phyloP scores from a whole-genome alignment of 257 asterid species.

The Lantana camara region DNA sequence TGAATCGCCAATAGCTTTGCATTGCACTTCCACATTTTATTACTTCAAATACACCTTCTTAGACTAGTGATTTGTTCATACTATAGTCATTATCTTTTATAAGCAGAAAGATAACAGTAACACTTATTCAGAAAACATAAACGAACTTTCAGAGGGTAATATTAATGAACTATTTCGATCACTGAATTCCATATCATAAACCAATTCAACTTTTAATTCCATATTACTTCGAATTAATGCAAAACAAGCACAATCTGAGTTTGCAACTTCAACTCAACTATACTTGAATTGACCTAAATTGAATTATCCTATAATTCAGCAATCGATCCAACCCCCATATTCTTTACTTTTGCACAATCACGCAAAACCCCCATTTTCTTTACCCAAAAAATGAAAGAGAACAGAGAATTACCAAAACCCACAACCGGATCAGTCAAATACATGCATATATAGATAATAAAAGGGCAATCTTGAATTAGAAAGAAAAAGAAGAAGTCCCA shows the following conservation, averaged over 20 bases:
- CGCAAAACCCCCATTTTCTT: not conserved
- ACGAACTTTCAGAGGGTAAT: slow-evolving; percentile 3
- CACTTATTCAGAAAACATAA: not conserved
- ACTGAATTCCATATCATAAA: slow-evolving; percentile 1
- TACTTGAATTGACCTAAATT: slow-evolving; percentile 15
- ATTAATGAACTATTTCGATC: not conserved
- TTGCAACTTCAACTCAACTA: slow-evolving; percentile 15
- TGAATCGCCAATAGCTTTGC: not conserved
- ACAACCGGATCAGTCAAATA: not conserved
- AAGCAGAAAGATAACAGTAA: slow-evolving; percentile 10
- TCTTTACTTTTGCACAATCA: not conserved
- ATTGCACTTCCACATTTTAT: too few species aligned
- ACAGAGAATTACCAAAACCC: slow-evolving; percentile 4
- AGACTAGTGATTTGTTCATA: not conserved
- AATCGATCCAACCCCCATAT: slow-evolving; percentile 12
- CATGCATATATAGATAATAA: not conserved
- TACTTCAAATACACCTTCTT: not conserved
- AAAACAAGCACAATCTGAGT: slow-evolving; percentile 11
- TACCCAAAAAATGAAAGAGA: not conserved
- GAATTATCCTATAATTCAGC: not conserved
- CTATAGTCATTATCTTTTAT: slow-evolving; percentile 1
- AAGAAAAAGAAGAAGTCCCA: not conserved
- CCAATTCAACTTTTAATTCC: not conserved
- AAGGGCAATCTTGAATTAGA: not conserved
- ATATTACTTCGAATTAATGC: slow-evolving; percentile 2